Evolutionary conservation across 2,329 filamentous ascomycete species (phyloP).

Genomic region (Dactylellina cionopaga): DNA sequence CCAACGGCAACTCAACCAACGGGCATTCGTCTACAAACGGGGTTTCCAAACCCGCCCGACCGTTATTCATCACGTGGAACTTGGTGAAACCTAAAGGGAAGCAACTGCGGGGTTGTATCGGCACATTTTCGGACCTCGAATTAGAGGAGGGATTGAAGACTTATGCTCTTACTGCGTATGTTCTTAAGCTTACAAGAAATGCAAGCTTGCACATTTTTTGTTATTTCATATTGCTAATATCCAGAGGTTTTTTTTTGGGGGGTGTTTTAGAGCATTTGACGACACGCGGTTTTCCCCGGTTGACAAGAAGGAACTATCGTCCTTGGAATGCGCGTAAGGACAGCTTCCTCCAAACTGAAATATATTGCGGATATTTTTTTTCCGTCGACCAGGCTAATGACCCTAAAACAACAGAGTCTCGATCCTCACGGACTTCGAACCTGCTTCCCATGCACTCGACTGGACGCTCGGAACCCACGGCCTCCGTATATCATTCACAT

Average conservation of each 20-base stretch:
- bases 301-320: slow-evolving; percentile 66
- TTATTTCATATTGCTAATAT: neutral
- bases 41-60: slow-evolving; percentile 67
- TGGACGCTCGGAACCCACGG: slow-evolving; percentile 90
- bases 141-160: slow-evolving; percentile 77
- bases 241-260: neutral
- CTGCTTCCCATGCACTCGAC: slow-evolving; percentile 76
- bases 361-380: too few relatives aligned
- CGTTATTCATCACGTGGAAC: slow-evolving; percentile 97
- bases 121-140: slow-evolving; percentile 84
- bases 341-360: neutral
- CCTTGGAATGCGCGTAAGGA: slow-evolving; percentile 62
- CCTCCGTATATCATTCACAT: slow-evolving; percentile 83
- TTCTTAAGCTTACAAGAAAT: slow-evolving; percentile 31
- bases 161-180: slow-evolving; percentile 83
- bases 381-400: slow-evolving; percentile 61
- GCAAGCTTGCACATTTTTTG: neutral
- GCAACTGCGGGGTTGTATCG: slow-evolving; percentile 87
- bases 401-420: slow-evolving; percentile 73
- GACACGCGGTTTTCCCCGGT: slow-evolving; percentile 73
- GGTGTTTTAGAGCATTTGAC: slow-evolving; percentile 64
- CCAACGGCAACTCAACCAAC: slow-evolving; percentile 39
- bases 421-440: slow-evolving; percentile 85
- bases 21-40: slow-evolving; percentile 51
- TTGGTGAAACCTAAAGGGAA: slow-evolving; percentile 64